These are phyloP conservation scores for Hygrophoropsis aurantiaca DNA, from an alignment of 768 basidiomycete genomes.

Conservation along the genomic window DNA sequence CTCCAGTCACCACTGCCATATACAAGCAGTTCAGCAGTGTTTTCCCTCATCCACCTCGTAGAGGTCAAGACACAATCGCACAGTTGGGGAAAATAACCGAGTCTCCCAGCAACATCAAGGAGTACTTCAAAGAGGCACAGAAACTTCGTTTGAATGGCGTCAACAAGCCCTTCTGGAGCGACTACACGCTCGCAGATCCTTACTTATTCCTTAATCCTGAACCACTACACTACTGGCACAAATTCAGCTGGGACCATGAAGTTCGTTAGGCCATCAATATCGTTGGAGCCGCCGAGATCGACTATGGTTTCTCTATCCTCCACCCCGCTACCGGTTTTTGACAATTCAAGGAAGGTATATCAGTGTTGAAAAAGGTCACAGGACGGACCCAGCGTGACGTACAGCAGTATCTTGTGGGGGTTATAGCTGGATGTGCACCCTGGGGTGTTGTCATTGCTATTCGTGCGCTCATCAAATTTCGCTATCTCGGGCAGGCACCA, in stretches of 20 bases:
- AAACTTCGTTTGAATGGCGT: conserved; percentile 16
- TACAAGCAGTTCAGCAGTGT: conserved; percentile 25
- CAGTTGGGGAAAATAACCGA: too few species aligned
- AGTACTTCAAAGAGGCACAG: background rate
- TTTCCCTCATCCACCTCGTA: conserved; percentile 11
- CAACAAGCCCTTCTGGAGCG: conserved; percentile 38
- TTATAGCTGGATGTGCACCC: conserved; percentile 33
- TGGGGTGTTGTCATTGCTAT: conserved; percentile 29
- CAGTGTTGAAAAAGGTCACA: conserved; percentile 23
- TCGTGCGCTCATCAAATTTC: conserved; percentile 36
- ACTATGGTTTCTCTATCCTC: conserved; percentile 23
- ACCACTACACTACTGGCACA: conserved; percentile 39
- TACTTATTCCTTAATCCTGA: conserved; percentile 34
- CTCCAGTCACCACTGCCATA: conserved; percentile 29
- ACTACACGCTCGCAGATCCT: conserved; percentile 34
- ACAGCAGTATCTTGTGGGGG: conserved; percentile 25
- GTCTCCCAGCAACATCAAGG: background rate
- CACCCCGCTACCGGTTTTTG: conserved; percentile 15
- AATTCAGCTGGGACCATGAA: conserved; percentile 23
- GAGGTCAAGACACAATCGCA: too few species aligned
- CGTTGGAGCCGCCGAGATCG: conserved; percentile 22
- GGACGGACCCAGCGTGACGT: conserved; percentile 27
- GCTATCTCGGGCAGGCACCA: conserved; percentile 32
- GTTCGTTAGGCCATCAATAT: conserved; percentile 18
- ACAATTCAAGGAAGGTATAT: conserved; percentile 28